Conservation (phyloP, 805 yeast genomes). For the Myxozyma melibiosi region DNA sequence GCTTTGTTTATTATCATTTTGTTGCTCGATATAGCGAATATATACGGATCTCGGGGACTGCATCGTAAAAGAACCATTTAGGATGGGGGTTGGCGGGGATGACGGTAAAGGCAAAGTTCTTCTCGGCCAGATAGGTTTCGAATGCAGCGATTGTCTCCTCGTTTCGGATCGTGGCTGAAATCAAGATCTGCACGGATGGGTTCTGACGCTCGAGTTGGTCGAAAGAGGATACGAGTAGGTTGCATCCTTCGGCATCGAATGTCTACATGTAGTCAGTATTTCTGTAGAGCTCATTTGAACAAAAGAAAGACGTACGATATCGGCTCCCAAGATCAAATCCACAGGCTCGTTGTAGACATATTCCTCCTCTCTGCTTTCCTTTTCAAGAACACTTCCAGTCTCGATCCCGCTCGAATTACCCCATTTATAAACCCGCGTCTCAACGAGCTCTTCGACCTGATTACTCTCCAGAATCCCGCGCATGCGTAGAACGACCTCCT, state of each 20-base stretch:
- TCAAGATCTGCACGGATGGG: constrained; percentile 40
- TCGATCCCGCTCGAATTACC: constrained; percentile 48
- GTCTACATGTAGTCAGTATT: constrained; percentile 45
- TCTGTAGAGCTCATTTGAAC: not conserved
- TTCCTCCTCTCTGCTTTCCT: constrained; percentile 18
- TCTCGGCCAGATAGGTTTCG: constrained; percentile 42
- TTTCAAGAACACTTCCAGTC: constrained; percentile 32
- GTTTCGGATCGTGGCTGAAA: constrained; percentile 80
- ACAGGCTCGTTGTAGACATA: constrained; percentile 26
- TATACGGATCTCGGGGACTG: constrained; percentile 14
- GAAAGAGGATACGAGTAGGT: constrained; percentile 48
- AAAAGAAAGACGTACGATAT: constrained; percentile 48
- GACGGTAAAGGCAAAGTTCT: constrained; percentile 26
- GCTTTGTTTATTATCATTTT: not conserved
- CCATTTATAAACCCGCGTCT: constrained; percentile 42
- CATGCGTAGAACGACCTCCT: constrained; percentile 51
- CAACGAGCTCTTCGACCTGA: constrained; percentile 50
- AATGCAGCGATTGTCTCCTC: constrained; percentile 52
- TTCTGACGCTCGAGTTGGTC: constrained; percentile 32
- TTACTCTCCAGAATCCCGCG: constrained; percentile 24
- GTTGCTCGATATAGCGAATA: constrained; percentile 9
- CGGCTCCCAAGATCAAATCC: constrained; percentile 75
- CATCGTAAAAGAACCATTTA: constrained; percentile 17
- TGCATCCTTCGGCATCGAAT: constrained; percentile 67
- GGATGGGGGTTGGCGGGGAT: constrained; percentile 12